Evolutionary conservation across 116 monocot genomes (phyloP), one percentile per base, ranked within the genome.

Genomic region (Papilionanthe hybrid): DNA sequence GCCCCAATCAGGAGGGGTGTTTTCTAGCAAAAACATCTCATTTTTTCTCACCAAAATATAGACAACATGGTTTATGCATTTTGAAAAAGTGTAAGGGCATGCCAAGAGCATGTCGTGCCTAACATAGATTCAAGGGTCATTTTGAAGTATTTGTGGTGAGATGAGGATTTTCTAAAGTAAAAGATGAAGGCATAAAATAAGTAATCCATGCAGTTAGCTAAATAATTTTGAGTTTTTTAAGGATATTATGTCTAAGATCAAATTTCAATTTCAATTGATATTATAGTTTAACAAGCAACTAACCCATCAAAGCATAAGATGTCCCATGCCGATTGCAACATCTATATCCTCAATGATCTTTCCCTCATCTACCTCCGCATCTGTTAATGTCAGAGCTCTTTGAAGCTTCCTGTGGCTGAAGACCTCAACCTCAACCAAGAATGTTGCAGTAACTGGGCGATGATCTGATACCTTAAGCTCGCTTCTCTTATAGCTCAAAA

Each of bases 391-490:
- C 11, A 92, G 89, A 74, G 92, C 92, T 76, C 78, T 87, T 72
- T 92, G 92, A 48, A 92, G 92, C 68, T 87, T 92, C 73, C 82
- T 82, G 32, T 85, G 89, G 71, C 80, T 77, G 82, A 89, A 92
- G 37, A 87, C 76, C 85, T 92, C 92, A 28, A 92, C 85, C 66
- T 92, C 92, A 9, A 82, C 86, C 72, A 63, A 72, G 75, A 75
- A 87, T 69, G 66, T 77, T 0, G 89, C 92, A 23, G 82, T 84
- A 27, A 92, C 92, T 15, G 92, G 92, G 15, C 92, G 87, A 49
- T 92, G 92, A 84, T 92, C 92, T 8, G 92, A 92, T 25, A 92
- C 72, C 72, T 66, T 87, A 65, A 84, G 57, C 55, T 92, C 92
- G 20, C 56, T 57, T 76, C 92, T 82, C 73, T 42, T 78, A 74